Evolutionary conservation across 148 eudicot species (phyloP), one percentile per base, ranked within the genome.

Genomic region (Persicaria maculosa): DNA sequence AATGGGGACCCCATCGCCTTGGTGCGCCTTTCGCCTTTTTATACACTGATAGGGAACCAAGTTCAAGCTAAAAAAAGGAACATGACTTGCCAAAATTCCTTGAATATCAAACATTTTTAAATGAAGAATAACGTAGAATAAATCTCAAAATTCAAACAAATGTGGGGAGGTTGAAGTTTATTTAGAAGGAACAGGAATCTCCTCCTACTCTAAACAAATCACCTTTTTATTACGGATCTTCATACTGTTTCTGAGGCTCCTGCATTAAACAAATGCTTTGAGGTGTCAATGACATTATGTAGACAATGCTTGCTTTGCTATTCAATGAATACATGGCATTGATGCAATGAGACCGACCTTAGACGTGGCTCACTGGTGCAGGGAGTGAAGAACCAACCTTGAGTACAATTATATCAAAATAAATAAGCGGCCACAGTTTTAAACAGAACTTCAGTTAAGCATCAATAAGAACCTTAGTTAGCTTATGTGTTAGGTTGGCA

Each of bases 381-480:
- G 68, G 92, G 97, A 9, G 98, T 93, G 85, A 82, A 88, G 80
- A 91, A 93, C 97, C 98, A 91, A 48, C 97, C 98, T 82, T 91
- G 98, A 72, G 78, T 87, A 83, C 98, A 93, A 80, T 88, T 89
- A 75, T 89, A 93, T 71, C 91, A 57, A 94, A 91, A 78, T 93
- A 93, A 75, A 93, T 93, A 74, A 93, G 74, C 98, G 91, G 86
- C 79, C 71, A 48, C 25, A 70, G 57, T 71, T 47, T n/a, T n/a
- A 6, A 7, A 16, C 0, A 6, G 16, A 16, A 19, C 8, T 44
- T 44, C 44, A 69, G 25, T 44, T 44, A 44, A 69, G 22, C 52
- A n/a, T 69, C 6, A 47, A 22, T 43, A 69, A 44, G 9, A 45
- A 44, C n/a, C n/a, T n/a, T n/a, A n/a, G n/a, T n/a, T 20, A 20